Base-by-base conservation (phyloP, 306 rosid species). In the Pyrus communis region DNA sequence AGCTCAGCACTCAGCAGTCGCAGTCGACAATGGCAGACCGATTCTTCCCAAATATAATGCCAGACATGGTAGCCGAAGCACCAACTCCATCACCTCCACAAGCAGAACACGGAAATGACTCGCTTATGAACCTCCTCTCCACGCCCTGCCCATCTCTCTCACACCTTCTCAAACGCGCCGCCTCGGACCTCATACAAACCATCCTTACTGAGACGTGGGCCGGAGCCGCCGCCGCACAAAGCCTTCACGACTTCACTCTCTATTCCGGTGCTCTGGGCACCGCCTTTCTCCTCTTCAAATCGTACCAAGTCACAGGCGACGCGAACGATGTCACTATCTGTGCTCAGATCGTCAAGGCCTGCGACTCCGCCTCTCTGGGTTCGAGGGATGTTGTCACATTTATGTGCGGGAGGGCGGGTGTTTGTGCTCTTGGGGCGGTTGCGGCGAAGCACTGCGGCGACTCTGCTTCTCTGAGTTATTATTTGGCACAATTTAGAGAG, bases 361-460 rank as follows among this genome's bases (percentile, higher is more conserved):
- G 96, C 38, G 91, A 88, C 78, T 60, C 87, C 58, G 89, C 96
- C 61, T 88, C 97, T 73, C 40, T 59, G 42, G 66, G 27, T 76
- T 84, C 96, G 11, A 92, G 95, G 87, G 90, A 85, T 63, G 91
- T 85, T 63, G 91, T 85, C 14, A 86, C 88, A 35, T 89, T 92
- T 55, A 76, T 92, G 54, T 89, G 93, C 73, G 97, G 97, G 61
- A 92, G 93, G 66, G 91, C 89, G 38, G 93, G 95, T 69, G 87
- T 91, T 62, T 89, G 90, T 62, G 89, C 90, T 42, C 88, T 91
- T 81, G 97, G 95, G 9, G 97, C 93, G 70, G 95, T 89, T 40
- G 82, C 72, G 61, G 96, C 93, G 11, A 92, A 89, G 74, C 81
- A 76, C 64, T 75, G 25, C 2, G 87, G 89, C 8, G 89, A 89